Evolutionary conservation across 768 basidiomycete genomes (phyloP), one percentile per base, ranked within the genome.

Genomic region (Lactarius pseudohatsudake): DNA sequence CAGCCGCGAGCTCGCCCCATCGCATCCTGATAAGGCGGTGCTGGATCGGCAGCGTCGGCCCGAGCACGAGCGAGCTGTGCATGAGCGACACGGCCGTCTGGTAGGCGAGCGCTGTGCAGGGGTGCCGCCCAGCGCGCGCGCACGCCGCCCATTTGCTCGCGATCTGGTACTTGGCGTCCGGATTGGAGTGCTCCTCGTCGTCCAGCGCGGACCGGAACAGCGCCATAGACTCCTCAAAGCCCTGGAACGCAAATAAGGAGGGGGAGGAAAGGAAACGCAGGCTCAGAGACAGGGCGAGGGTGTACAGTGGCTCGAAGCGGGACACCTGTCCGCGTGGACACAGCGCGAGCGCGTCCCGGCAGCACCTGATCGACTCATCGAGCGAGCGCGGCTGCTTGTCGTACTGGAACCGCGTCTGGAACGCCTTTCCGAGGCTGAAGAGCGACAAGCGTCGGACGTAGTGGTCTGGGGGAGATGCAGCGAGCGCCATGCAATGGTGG

Each of bases 301-400:
- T 64, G n/a, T 54, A 28, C 10, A 64, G 57, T 1, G 58, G 57
- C 8, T 59, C 64, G 57, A 64, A 64, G 58, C 64, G 64, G n/a
- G 64, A 64, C 13, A 59, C 20, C 26, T 64, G 64, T 20, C 64
- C 64, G 8, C 38, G 58, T 34, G 64, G 64, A 20, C 50, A 59
- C 50, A 59, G 1, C 28, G 59, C n/a, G 28, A 64, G 58, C 30
- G 64, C 64, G 2, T 54, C 64, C 28, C 38, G 58, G 38, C 58
- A 64, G 22, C 40, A 59, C 18, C 7, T 22, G 58, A 64, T 64
- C 28, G 58, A 64, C 28, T 54, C 9, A 0, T 59, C 50, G 18
- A 59, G 38, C 28, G 47, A 54, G 50, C 7, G 13, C 8, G 15
- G 11, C 8, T 55, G 47, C 20, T 26, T 1, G 28, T 36, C 22